phyloP scores from a whole-genome alignment of 805 yeast genomes.

The Martiniozyma abietophila region DNA sequence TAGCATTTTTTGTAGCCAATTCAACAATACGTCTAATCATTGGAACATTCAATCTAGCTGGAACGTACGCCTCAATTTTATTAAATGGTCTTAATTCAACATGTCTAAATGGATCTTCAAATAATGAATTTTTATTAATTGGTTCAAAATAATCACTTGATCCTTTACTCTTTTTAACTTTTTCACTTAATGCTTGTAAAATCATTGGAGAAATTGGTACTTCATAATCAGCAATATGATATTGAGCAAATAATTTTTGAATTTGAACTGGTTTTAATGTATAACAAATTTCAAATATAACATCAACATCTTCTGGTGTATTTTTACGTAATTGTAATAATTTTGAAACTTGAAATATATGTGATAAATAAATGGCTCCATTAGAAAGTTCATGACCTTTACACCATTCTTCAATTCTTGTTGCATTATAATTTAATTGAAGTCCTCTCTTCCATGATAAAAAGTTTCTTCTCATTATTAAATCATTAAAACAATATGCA shows the following conservation, averaged over 20 bases:
- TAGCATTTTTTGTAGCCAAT: conserved; percentile 74
- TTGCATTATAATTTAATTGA: conserved; percentile 92
- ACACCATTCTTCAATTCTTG: conserved; percentile 98
- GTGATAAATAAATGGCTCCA: conserved; percentile 75
- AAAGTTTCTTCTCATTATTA: conserved; percentile 89
- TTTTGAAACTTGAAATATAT: conserved; percentile 87
- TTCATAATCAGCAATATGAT: conserved; percentile 89
- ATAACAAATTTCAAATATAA: conserved; percentile 90
- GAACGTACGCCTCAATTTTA: conserved; percentile 83
- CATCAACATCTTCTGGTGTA: conserved; percentile 80
- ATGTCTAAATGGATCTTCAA: conserved; percentile 74
- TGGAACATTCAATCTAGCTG: conserved; percentile 89
- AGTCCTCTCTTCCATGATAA: conserved; percentile 96
- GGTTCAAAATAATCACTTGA: conserved; percentile 62
- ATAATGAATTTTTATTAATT: conserved; percentile 61
- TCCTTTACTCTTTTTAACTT: conserved; percentile 51
- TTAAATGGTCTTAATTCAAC: conserved; percentile 70
- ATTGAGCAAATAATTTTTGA: conserved; percentile 83
- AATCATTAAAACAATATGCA: conserved; percentile 89
- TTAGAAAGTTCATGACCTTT: conserved; percentile 86
- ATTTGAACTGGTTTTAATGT: conserved; percentile 91
- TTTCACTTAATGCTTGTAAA: conserved; percentile 70
- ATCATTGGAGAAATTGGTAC: conserved; percentile 81
- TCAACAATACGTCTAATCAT: conserved; percentile 82
- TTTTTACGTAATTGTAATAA: conserved; percentile 85